Conservation (phyloP, 2,329 filamentous ascomycete species). For the Cercospora janseana region DNA sequence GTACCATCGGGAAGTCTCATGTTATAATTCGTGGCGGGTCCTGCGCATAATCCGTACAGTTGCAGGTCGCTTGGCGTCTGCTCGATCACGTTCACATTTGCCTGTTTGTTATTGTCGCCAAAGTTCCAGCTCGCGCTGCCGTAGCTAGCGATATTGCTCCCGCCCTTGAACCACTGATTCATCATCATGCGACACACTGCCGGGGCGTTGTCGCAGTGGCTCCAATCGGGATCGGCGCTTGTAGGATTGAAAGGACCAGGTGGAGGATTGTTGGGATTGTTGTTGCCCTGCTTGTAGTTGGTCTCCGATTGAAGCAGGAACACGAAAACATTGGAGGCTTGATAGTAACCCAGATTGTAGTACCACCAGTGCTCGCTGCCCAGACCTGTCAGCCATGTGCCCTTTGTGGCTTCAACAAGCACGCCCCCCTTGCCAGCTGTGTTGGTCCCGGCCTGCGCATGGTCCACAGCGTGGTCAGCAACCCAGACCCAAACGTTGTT, state of each 20-base stretch:
- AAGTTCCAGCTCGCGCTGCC: constrained; percentile 42
- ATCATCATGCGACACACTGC: constrained; percentile 35
- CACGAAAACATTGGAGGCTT: constrained; percentile 50
- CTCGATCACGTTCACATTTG: constrained; percentile 18
- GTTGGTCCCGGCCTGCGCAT: constrained; percentile 35
- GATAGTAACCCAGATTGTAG: constrained; percentile 50
- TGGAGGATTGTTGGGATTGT: constrained; percentile 22
- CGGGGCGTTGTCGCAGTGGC: constrained; percentile 19
- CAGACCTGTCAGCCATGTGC: constrained; percentile 53
- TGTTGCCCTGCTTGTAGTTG: constrained; percentile 41
- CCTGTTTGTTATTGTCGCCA: constrained; percentile 19
- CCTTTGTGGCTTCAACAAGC: constrained; percentile 43
- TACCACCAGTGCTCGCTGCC: constrained; percentile 52
- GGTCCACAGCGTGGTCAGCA: constrained; percentile 52
- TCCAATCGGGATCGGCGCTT: constrained; percentile 31
- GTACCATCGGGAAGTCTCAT: constrained; percentile 18
- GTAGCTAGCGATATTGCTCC: constrained; percentile 38
- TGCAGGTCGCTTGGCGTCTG: constrained; percentile 6
- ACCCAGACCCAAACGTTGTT: constrained; percentile 54
- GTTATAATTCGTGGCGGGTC: constrained; percentile 8
- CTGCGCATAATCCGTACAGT: constrained; percentile 14
- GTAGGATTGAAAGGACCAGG: constrained; percentile 39
- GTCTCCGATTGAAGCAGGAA: constrained; percentile 53
- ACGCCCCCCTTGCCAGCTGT: constrained; percentile 39
- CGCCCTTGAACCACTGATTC: constrained; percentile 17